phyloP scores from a whole-genome alignment of 192 early-diverging fungal genomes.

The Mortierella claussenii region DNA sequence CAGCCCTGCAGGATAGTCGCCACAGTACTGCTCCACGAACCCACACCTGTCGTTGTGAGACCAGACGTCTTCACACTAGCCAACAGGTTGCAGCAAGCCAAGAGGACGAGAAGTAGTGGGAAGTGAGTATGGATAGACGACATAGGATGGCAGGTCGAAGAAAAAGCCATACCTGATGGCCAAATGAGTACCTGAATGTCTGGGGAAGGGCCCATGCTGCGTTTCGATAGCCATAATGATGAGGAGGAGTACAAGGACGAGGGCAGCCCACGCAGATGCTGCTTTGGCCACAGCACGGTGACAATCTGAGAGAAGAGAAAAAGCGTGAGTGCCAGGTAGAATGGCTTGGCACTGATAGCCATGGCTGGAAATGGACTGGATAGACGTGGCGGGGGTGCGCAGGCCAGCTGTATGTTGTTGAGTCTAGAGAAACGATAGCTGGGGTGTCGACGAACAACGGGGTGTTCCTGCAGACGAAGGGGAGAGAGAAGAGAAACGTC shows the following conservation, averaged over 20 bases:
- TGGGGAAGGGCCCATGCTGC: conserved; percentile 15
- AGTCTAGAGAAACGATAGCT: no score
- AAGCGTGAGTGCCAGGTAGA: conserved; percentile 42
- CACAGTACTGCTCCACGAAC: conserved; percentile 71
- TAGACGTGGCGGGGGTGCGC: no score
- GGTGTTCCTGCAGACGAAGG: no score
- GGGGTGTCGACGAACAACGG: no score
- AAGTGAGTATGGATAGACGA: conserved; percentile 1
- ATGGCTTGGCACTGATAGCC: conserved; percentile 29
- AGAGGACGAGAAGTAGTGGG: background rate
- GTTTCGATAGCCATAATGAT: conserved; percentile 31
- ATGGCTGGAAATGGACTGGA: no score
- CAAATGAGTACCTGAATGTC: conserved; percentile 25
- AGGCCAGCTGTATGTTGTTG: no score
- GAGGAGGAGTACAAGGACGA: background rate
- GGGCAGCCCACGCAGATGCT: conserved; percentile 1
- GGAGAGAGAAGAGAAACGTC: no score
- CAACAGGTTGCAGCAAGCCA: background rate
- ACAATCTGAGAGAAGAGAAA: conserved; percentile 35
- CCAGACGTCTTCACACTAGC: conserved; percentile 63
- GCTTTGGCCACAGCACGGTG: conserved; percentile 34
- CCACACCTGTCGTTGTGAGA: conserved; percentile 65
- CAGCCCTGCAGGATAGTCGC: conserved; percentile 68
- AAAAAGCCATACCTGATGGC: background rate
- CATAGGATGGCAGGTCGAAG: background rate